Evolutionary conservation across 2,329 filamentous ascomycete species (phyloP), one percentile per base, ranked within the genome.

Genomic region (Trichoderma atrobrunneum): DNA sequence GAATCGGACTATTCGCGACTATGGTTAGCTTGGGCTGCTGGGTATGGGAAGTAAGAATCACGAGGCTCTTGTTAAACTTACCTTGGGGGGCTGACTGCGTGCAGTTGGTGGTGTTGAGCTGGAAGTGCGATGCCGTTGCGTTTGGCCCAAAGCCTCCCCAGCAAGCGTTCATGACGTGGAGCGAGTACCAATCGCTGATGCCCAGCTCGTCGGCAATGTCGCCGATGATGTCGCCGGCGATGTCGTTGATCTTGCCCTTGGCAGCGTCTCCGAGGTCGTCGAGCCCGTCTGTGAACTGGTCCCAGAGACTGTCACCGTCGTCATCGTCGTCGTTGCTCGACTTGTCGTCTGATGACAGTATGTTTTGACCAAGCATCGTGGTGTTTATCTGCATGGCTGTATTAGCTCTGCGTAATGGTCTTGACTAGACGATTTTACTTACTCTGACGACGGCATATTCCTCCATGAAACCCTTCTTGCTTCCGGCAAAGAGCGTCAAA

Each of bases 181-280:
- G 73, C 18, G 85, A 86, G 75, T 87, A 87, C 85, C 85, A 87
- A 73, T 87, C 80, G 1, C 82, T 81, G 70, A 87, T 82, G 28
- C 85, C 85, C 32, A 87, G 78, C n/a, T 81, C 79, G 14, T 81
- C 79, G 63, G 81, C 79, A 60, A 86, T 65, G 67, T 83, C 75
- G 71, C 83, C 84, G 48, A 82, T 82, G 51, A 83, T 73, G 8
- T 83, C 79, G 70, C 82, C 80, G 6, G 79, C 78, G 39, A 85
- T 76, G 36, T 84, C 78, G 74, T 83, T 83, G 72, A 85, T 72
- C 59, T 80, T 77, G 56, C 81, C 80, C 63, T 79, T 79, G 72
- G 81, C 78, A 10, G 80, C 78, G 48, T 82, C 76, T 66, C 79
- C 78, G 59, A 81, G 73, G 30, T 79, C 76, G 71, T 80, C 72